phyloP scores from a whole-genome alignment of 2,329 filamentous ascomycete species.

The Trichophaea hybrida region DNA sequence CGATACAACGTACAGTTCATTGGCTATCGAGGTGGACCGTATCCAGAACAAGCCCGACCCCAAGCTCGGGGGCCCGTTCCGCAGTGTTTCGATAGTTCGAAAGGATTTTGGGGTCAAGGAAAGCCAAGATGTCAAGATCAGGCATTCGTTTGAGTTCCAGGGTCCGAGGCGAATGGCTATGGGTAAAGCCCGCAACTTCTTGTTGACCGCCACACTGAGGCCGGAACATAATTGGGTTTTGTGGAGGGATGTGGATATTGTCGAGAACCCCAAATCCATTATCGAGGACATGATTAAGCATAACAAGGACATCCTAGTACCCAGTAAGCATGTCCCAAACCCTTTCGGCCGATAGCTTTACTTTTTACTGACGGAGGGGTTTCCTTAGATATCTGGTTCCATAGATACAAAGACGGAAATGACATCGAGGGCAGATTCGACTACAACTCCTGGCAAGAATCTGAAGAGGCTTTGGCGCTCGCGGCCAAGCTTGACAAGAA shows the following conservation, averaged over 20 bases:
- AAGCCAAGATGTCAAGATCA: conserved; percentile 66
- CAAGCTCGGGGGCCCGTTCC: conserved; percentile 55
- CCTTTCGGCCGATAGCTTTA: neutral
- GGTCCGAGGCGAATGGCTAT: conserved; percentile 81
- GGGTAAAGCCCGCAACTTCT: conserved; percentile 80
- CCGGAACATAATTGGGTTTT: conserved; percentile 97
- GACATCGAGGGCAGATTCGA: conserved; percentile 97
- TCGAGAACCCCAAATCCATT: conserved; percentile 73
- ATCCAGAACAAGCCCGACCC: conserved; percentile 64
- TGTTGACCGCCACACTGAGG: conserved; percentile 70
- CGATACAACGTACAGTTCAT: conserved; percentile 80
- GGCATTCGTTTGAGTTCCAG: conserved; percentile 76
- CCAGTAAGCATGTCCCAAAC: conserved; percentile 50
- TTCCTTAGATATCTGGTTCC: conserved; percentile 80
- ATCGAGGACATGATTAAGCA: conserved; percentile 92
- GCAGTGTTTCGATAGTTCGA: conserved; percentile 68
- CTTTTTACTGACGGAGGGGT: neutral
- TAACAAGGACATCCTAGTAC: conserved; percentile 82
- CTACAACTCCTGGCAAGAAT: conserved; percentile 98
- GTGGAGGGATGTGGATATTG: conserved; percentile 95
- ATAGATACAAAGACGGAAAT: conserved; percentile 61
- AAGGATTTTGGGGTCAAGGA: conserved; percentile 73
- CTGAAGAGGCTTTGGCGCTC: conserved; percentile 65
- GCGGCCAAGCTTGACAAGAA: conserved; percentile 61
- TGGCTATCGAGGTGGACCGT: conserved; percentile 72